These are phyloP conservation scores for Setaria italica DNA, from an alignment of 202 grass and related monocot species.

Conservation along the genomic window DNA sequence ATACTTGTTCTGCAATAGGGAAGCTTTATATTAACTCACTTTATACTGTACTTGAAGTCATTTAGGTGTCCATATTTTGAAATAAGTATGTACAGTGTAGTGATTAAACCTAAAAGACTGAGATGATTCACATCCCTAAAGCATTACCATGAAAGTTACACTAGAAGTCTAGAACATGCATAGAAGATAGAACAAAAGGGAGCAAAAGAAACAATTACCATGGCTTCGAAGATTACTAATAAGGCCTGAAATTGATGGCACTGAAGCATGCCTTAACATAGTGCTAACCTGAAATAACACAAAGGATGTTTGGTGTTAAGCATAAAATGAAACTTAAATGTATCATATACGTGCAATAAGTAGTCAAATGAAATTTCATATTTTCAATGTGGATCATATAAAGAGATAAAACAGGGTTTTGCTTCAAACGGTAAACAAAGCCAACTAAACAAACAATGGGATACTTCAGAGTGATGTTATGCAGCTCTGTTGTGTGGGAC, in stretches of 20 bases:
- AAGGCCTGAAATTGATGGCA: conserved; percentile 71
- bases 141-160: conserved; percentile 10
- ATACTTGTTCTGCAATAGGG: conserved; percentile 84
- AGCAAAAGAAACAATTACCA: conserved; percentile 53
- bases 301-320: conserved; percentile 33
- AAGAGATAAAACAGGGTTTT: conserved; percentile 25
- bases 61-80: background rate
- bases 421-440: conserved; percentile 30
- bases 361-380: background rate
- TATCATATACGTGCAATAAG: conserved; percentile 18
- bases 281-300: conserved; percentile 78
- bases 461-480: conserved; percentile 19
- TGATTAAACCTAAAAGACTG: background rate
- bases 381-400: background rate
- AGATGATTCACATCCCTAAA: conserved; percentile 18
- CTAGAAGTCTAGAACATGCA: background rate
- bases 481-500: conserved; percentile 7
- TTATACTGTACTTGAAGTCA: conserved; percentile 25
- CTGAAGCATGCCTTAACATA: conserved; percentile 74
- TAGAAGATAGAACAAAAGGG: conserved; percentile 10
- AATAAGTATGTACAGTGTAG: conserved; percentile 17
- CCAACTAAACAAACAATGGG: conserved; percentile 17
- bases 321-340: conserved; percentile 26
- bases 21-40: conserved; percentile 27
- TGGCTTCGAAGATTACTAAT: conserved; percentile 85